Percentiles rank a stretch among this genome's conserved stretches.
These are phyloP conservation scores for Cladosporium oxysporum DNA, from an alignment of 2,329 filamentous ascomycete species.

Conservation along the genomic window DNA sequence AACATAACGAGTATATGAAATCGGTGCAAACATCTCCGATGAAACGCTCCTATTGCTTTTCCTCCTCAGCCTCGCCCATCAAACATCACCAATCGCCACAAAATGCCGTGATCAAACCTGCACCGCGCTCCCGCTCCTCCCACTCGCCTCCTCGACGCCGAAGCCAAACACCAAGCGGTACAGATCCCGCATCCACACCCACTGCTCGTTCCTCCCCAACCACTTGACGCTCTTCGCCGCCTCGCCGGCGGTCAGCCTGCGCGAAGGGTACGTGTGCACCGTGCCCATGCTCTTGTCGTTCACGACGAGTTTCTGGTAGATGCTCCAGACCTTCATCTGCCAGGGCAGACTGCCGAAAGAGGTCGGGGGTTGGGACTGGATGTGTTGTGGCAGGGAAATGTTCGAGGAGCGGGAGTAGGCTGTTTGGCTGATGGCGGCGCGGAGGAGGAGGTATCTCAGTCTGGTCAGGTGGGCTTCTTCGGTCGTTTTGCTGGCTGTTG, in stretches of 20 bases:
- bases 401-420: conserved; percentile 69
- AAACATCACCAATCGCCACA: not conserved
- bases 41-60: too few relatives aligned
- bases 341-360: conserved; percentile 74
- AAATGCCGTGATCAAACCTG: conserved; percentile 16
- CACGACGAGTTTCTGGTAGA: conserved; percentile 78
- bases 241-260: conserved; percentile 70
- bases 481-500: conserved; percentile 55
- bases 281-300: conserved; percentile 68
- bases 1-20: too few relatives aligned
- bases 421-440: conserved; percentile 83
- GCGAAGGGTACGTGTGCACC: conserved; percentile 55
- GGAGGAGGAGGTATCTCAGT: conserved; percentile 73
- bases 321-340: conserved; percentile 71
- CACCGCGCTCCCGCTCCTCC: conserved; percentile 61
- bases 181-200: conserved; percentile 77
- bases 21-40: too few relatives aligned
- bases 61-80: not conserved
- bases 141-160: conserved; percentile 73
- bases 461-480: conserved; percentile 78
- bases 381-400: conserved; percentile 68
- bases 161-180: conserved; percentile 85
- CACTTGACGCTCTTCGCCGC: conserved; percentile 76
- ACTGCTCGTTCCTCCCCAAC: conserved; percentile 72
- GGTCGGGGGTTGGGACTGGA: conserved; percentile 71